A percentile compares a stretch with the other conserved stretches of the same genome.
Conservation (phyloP, 2,329 filamentous ascomycete species). For the Verticillium dahliae region DNA sequence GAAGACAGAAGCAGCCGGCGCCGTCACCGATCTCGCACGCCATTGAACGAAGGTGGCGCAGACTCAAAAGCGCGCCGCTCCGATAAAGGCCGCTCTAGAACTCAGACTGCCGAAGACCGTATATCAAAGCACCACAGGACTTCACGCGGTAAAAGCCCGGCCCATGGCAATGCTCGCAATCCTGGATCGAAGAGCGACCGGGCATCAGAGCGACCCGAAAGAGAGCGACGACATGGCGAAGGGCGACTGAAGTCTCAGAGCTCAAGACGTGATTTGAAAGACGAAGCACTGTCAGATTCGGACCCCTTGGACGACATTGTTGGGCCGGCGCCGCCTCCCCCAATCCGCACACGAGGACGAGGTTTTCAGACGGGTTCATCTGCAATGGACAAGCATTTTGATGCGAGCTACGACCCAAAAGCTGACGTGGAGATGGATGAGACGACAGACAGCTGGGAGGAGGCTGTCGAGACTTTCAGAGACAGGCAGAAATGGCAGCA, state of each 20-base stretch:
- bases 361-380: slow-evolving; percentile 56
- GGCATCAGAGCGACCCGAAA: background rate
- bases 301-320: slow-evolving; percentile 73
- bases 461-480: slow-evolving; percentile 68
- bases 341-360: slow-evolving; percentile 58
- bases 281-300: slow-evolving; percentile 38
- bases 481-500: slow-evolving; percentile 75
- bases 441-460: slow-evolving; percentile 65
- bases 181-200: background rate
- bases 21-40: slow-evolving; percentile 25
- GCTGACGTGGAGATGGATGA: slow-evolving; percentile 48
- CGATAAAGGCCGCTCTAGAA: background rate
- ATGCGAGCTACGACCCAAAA: slow-evolving; percentile 53
- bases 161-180: background rate
- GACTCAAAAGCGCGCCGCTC: slow-evolving; percentile 7
- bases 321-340: slow-evolving; percentile 59
- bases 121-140: background rate
- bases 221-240: background rate
- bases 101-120: background rate
- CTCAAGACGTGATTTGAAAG: slow-evolving; percentile 10
- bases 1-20: slow-evolving; percentile 12
- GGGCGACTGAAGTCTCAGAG: slow-evolving; percentile 1
- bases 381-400: slow-evolving; percentile 77
- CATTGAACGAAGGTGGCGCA: background rate
- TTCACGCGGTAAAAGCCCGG: background rate